phyloP scores from a whole-genome alignment of 306 rosid genomes.

The Corylus americana region DNA sequence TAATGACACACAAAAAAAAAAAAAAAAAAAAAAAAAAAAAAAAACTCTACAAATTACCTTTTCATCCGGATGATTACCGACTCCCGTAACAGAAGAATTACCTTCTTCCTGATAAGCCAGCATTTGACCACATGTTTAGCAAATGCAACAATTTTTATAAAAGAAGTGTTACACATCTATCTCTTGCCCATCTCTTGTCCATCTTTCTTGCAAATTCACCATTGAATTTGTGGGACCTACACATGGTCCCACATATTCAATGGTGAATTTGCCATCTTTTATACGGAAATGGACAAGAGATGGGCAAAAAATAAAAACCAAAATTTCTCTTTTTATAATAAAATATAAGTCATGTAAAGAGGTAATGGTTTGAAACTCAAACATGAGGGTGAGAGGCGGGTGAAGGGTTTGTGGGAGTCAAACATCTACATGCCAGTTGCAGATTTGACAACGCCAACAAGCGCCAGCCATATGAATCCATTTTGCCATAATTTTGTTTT shows the following conservation, averaged over 20 bases:
- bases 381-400: background rate
- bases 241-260: too few species aligned
- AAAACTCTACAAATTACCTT: conserved; percentile 51
- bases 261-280: too few species aligned
- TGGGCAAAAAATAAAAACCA: too few species aligned
- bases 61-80: conserved; percentile 47
- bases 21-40: conserved; percentile 25
- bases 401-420: conserved; percentile 2
- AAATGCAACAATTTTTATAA: background rate
- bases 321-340: background rate
- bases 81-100: conserved; percentile 37
- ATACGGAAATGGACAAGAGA: too few species aligned
- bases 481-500: background rate
- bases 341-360: background rate
- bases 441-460: background rate
- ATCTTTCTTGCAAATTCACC: too few species aligned
- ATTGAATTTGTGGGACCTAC: too few species aligned
- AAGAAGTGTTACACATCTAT: too few species aligned
- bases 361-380: background rate
- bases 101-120: conserved; percentile 48
- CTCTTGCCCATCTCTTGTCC: too few species aligned
- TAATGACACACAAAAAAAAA: conserved; percentile 25
- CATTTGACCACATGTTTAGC: conserved; percentile 30
- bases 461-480: background rate
- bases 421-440: background rate